Percentiles rank a stretch among this genome's conserved stretches.
Evolutionary conservation across 176 grass and related monocot species (phyloP).

Genomic region (Pharus latifolius): DNA sequence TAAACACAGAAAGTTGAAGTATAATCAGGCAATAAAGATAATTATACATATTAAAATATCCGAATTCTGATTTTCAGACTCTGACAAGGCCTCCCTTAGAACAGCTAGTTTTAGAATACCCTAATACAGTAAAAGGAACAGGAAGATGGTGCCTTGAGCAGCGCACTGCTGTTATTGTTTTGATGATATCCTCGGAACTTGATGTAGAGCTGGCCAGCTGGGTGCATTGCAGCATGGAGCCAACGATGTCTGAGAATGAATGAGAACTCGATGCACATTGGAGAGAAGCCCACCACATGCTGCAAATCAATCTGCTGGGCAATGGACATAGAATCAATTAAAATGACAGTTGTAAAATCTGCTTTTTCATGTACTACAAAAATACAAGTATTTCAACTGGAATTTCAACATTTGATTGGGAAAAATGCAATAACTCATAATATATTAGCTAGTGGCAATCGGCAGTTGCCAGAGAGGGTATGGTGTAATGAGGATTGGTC

Average conservation of each 20-base stretch:
- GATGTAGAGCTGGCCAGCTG: constrained; percentile 4
- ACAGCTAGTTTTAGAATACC: background rate
- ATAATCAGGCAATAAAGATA: background rate
- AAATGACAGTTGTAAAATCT: background rate
- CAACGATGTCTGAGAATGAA: background rate
- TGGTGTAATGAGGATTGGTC: too few species aligned
- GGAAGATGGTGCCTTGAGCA: background rate
- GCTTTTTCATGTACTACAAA: background rate
- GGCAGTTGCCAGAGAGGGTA: too few species aligned
- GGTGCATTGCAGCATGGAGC: constrained; percentile 10
- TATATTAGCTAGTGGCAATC: too few species aligned
- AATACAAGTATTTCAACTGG: too few species aligned
- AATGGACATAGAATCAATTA: background rate
- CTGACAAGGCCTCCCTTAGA: background rate
- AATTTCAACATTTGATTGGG: background rate
- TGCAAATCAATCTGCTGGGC: constrained; percentile 24
- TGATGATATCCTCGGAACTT: background rate
- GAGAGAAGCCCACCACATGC: background rate
- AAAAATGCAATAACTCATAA: background rate
- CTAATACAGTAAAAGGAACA: background rate
- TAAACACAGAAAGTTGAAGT: background rate
- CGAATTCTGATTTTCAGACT: background rate
- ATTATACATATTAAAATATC: background rate
- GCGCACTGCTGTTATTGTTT: constrained; percentile 19
- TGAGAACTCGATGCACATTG: background rate